A percentile compares a stretch with the other conserved stretches of the same genome.
phyloP scores from a whole-genome alignment of 148 eudicot species.

The Persicaria maculosa region DNA sequence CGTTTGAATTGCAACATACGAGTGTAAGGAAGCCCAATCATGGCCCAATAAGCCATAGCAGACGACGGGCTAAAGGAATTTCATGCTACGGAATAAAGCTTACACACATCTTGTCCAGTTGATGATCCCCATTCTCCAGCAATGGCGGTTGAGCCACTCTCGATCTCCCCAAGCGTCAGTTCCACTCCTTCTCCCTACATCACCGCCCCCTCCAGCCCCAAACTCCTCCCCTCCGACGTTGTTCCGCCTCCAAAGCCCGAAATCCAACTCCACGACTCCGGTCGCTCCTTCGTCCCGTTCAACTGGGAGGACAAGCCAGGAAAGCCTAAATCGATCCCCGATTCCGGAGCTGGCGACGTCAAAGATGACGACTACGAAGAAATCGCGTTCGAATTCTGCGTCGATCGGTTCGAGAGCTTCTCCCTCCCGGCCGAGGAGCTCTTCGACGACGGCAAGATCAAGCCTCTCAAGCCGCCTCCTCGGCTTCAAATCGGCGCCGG shows the following conservation, averaged over 20 bases:
- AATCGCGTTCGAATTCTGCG: background rate
- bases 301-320: background rate
- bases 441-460: background rate
- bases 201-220: slow-evolving; percentile 2
- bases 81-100: no score
- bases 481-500: no score
- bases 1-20: no score
- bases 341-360: background rate
- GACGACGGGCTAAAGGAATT: no score
- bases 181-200: background rate
- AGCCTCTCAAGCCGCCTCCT: background rate
- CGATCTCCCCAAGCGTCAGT: background rate
- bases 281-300: background rate
- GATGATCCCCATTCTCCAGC: no score
- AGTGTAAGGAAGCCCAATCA: no score
- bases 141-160: background rate
- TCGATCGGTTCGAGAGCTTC: background rate
- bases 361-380: background rate
- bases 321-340: background rate
- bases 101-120: no score
- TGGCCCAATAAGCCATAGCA: no score
- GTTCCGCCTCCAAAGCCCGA: background rate
- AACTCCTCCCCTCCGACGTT: background rate
- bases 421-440: slow-evolving; percentile 1
- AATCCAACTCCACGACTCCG: background rate